A percentile compares a stretch with the other conserved stretches of the same genome.
These are phyloP conservation scores for Porphyrellus cyaneotinctus DNA, from an alignment of 768 basidiomycete species.

Conservation along the genomic window DNA sequence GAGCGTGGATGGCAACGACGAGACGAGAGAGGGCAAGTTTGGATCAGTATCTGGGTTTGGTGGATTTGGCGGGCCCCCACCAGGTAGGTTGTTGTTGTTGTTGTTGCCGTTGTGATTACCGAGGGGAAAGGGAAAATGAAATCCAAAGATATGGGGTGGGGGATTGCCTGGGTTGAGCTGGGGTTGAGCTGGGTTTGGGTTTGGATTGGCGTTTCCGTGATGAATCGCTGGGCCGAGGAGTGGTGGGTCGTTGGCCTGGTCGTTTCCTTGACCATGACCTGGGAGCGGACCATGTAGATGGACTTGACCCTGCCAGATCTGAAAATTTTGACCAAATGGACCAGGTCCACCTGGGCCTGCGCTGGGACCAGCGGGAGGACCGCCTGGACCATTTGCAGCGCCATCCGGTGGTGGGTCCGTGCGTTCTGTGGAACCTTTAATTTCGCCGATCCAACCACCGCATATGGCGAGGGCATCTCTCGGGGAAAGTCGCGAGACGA, in stretches of 20 bases:
- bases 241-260: slow-evolving; percentile 10
- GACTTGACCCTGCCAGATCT: slow-evolving; percentile 1
- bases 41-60: slow-evolving; percentile 8
- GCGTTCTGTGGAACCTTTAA: slow-evolving; percentile 24
- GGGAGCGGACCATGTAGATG: slow-evolving; percentile 4
- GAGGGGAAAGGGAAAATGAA: slow-evolving; percentile 10
- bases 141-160: slow-evolving; percentile 4
- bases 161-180: slow-evolving; percentile 5
- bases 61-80: slow-evolving; percentile 1
- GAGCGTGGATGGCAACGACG: slow-evolving; percentile 36
- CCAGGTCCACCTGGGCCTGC: not conserved
- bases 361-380: not conserved
- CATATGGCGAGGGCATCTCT: slow-evolving; percentile 29
- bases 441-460: slow-evolving; percentile 33
- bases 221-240: slow-evolving; percentile 12
- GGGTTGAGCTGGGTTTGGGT: not conserved
- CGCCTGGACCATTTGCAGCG: not conserved
- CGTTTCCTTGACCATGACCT: not conserved
- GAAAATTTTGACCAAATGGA: slow-evolving; percentile 5
- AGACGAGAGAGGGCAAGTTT: slow-evolving; percentile 25
- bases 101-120: slow-evolving; percentile 1
- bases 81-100: not conserved
- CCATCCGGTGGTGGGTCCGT: not conserved
- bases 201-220: slow-evolving; percentile 2
- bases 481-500: slow-evolving; percentile 26